Evolutionary conservation across 257 asterid species (phyloP), one percentile per base, ranked within the genome.

Genomic region (Mitragyna speciosa): DNA sequence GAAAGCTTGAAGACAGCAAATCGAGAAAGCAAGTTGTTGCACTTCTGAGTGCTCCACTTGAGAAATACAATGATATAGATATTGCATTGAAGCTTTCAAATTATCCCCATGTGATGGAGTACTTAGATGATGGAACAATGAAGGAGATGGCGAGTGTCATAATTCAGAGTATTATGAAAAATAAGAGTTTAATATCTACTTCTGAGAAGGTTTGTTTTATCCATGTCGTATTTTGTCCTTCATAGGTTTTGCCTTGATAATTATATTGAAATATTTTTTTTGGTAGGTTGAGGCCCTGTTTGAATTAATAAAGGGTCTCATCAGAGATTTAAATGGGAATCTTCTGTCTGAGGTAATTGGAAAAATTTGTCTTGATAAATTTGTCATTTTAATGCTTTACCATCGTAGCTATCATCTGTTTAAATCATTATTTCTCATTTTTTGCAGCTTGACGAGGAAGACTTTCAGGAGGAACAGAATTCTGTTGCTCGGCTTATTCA

Each of bases 21-120:
- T 97, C 97, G 78, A 92, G 96, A 75, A 96, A 92, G 87, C 96
- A 90, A 89, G 90, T 94, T 76, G 96, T 96, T 83, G 92, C 97
- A 72, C 97, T 96, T 87, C 87, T 94, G 75, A 96, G 98, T 87
- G 97, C 99, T 82, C 98, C 99, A n/a, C 88, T 96, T 67, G 93
- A 94, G 80, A 96, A 94, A 84, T 96, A 91, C 83, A 92, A 96
- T 84, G 98, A 96, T 86, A 94, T 96, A 79, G 99, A 94, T 88
- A 91, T 89, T 74, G 98, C 91, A 69, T 83, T 96, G 88, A 96
- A 90, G 93, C 94, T 96, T 82, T 90, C 94, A 51, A 92, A 94
- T 86, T 96, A 92, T 89, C 97, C 94, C 49, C 92, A 88, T 77
- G 90, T 96, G 75, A 91, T 94, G 93, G 97, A 90, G 85, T 86